Evolutionary conservation across 768 basidiomycete genomes (phyloP), one percentile per base, ranked within the genome.

Genomic region (Brasilioporus rufonigricans): DNA sequence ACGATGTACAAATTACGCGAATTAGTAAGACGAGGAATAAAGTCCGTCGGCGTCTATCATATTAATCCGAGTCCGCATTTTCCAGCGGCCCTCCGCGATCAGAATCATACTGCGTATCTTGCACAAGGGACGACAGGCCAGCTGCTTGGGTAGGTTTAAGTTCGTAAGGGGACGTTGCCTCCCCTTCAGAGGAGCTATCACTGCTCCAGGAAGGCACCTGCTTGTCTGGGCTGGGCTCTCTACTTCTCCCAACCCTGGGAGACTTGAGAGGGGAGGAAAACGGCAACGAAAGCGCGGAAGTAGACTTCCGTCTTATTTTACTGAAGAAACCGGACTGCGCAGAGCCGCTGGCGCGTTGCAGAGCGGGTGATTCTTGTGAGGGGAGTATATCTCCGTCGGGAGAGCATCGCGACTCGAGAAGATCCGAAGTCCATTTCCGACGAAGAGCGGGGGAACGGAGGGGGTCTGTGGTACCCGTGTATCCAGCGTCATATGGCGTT

Each of bases 141-240:
- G 60, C 48, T 55, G 50, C 29, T 24, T 57, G 44, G 26, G 31
- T 10, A 18, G 40, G 44, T 41, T 50, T 62, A 11, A 53, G 57
- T 19, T 65, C 61, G 39, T 60, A 53, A 14, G 59, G 41, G 4
- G 61, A 53, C 13, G 65, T 47, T 40, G 71, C 74, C 46, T 66
- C 62, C 5, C 77, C 79, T 32, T 80, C 83, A 16, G 80, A 81
- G 12, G 83, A 84, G 50, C 78, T 84, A 61, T 85, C 83, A 48
- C 80, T 86, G 59, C 82, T 82, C 82, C 83, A 85, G 2, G 65
- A 64, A 40, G 69, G 67, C 44, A 76, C 78, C 18, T 66, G 61
- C 50, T 59, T 64, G 50, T 56, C 61, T n/a, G 71, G 57, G 53
- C 69, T 70, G 5, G 65, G 57, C 14, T 72, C 65, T 36, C 60